Evolutionary conservation across 441 rosid species (phyloP).

Genomic region (Erodium trifolium): DNA sequence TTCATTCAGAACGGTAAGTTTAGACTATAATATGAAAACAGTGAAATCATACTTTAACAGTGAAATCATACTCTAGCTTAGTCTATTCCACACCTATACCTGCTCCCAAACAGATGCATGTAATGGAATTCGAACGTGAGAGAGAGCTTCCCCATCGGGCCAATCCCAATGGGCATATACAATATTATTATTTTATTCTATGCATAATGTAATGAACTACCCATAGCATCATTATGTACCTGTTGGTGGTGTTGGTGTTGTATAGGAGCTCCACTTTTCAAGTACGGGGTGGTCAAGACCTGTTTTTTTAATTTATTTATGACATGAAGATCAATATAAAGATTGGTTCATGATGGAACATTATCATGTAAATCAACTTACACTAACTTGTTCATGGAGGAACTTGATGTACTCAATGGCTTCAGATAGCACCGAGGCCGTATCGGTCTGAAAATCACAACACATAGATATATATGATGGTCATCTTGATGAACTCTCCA

Average conservation of each 20-base stretch:
- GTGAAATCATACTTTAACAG: too few relatives aligned
- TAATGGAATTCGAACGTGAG: too few relatives aligned
- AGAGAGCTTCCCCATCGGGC: too few relatives aligned
- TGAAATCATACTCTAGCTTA: too few relatives aligned
- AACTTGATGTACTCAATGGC: conserved; percentile 92
- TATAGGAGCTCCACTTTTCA: conserved; percentile 62
- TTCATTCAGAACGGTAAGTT: too few relatives aligned
- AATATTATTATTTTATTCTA: too few relatives aligned
- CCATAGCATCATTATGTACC: conserved; percentile 26
- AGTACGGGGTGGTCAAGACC: conserved; percentile 81
- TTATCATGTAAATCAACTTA: conserved; percentile 29
- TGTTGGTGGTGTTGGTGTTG: conserved; percentile 60
- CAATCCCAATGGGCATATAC: too few relatives aligned
- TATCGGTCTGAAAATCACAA: conserved; percentile 61
- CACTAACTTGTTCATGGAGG: conserved; percentile 82
- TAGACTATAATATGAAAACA: too few relatives aligned
- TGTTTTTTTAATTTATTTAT: conserved; percentile 21
- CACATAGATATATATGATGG: background rate
- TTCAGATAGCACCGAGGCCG: conserved; percentile 98
- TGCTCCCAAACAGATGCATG: too few relatives aligned
- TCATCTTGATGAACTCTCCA: too few relatives aligned
- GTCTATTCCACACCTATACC: too few relatives aligned
- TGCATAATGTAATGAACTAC: too few relatives aligned
- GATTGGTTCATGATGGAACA: background rate
- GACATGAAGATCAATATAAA: background rate